Evolutionary conservation across 257 asterid species (phyloP), one percentile per base, ranked within the genome.

Genomic region (Haberlea rhodopensis): DNA sequence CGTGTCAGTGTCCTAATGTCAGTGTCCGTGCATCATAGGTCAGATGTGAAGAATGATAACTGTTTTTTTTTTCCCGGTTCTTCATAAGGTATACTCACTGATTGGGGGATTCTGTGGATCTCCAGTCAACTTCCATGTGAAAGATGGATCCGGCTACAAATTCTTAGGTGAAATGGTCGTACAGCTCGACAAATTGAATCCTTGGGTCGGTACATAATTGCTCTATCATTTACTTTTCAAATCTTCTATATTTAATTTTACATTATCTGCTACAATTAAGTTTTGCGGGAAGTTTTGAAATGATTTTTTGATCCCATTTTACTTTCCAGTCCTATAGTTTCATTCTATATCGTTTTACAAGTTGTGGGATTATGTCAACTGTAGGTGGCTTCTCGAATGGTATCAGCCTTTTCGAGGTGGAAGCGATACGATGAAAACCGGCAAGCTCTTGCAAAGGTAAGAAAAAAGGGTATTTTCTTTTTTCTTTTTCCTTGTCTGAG

Each of bases 401-500:
- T 91, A 22, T 86, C 96, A 0, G 85, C 88, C 62, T 84, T 91
- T 78, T 91, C 98, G 27, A 86, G 98, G 74, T 91, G 98, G 96
- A 91, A 76, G 68, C 98, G 95, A 18, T 91, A 77, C 49, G 98
- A 91, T 60, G 95, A 88, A 79, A 80, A 86, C 20, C 71, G 98
- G n/a, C 95, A 88, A 68, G 74, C 60, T 59, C 94, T 80, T 62
- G 91, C 95, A 53, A 86, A 88, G 96, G 98, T 88, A 69, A 68
- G 31, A n/a, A 3, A 25, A n/a, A 5, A 4, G 28, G 46, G n/a
- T 37, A 37, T 27, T 11, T 59, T 21, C n/a, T 48, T 62, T 26
- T 26, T 9, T 37, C 16, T 10, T 11, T 37, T 37, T 37, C 11
- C 46, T 37, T 37, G 46, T 37, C 1, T 37, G 46, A 11, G 46